Evolutionary conservation across 345 rosid species (phyloP).

Genomic region (Brassica cretica): DNA sequence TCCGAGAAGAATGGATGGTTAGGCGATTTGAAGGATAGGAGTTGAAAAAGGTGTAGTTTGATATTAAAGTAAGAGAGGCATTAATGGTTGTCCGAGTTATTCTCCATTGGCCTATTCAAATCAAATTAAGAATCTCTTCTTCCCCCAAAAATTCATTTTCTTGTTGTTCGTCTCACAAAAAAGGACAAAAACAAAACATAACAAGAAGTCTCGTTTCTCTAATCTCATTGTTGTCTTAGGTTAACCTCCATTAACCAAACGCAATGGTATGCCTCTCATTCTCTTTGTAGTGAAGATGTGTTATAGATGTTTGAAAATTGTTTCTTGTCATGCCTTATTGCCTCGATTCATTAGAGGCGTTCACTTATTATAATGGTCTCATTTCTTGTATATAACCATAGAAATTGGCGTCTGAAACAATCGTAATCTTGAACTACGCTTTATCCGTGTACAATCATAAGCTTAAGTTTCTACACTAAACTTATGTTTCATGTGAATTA

Average conservation of each 20-base stretch:
- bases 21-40: constrained; percentile 30
- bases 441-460: neutral
- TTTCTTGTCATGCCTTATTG: neutral
- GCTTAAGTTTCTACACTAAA: neutral
- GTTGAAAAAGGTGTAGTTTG: constrained; percentile 20
- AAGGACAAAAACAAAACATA: constrained; percentile 2
- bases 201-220: constrained; percentile 3
- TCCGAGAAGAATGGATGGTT: constrained; percentile 23
- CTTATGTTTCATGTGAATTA: neutral
- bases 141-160: constrained; percentile 30
- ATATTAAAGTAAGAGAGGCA: neutral
- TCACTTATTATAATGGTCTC: neutral
- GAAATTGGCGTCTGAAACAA: neutral
- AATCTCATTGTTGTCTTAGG: constrained; percentile 19
- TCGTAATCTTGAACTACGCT: neutral
- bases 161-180: constrained; percentile 33
- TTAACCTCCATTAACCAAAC: constrained; percentile 26
- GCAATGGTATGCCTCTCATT: constrained; percentile 35
- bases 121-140: constrained; percentile 53
- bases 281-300: neutral
- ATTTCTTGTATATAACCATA: neutral
- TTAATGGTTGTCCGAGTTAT: constrained; percentile 42
- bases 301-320: constrained; percentile 3
- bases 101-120: constrained; percentile 44
- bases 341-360: neutral